Conservation (phyloP, 129 eudicot genomes). For the Artemisia tridentata region DNA sequence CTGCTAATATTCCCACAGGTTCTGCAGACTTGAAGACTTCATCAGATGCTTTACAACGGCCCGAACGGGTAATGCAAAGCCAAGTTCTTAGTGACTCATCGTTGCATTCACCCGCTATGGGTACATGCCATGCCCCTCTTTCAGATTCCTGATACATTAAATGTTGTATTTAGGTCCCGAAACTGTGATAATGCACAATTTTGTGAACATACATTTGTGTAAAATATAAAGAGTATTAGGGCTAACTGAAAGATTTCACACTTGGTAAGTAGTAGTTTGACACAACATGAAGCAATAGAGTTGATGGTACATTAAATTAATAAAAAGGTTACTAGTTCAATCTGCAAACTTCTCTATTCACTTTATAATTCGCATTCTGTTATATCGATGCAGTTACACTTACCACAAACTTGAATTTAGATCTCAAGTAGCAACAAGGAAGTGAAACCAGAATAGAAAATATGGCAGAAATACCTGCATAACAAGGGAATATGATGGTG, state of each 20-base stretch:
- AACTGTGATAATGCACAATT: not conserved
- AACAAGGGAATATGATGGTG: too few relatives aligned
- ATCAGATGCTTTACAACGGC: slow-evolving; percentile 25
- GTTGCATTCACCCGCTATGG: slow-evolving; percentile 47
- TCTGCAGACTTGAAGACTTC: slow-evolving; percentile 6
- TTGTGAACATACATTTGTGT: not conserved
- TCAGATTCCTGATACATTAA: slow-evolving; percentile 52
- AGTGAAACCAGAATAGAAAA: too few relatives aligned
- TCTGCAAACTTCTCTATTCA: too few relatives aligned
- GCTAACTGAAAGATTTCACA: not conserved
- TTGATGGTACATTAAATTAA: too few relatives aligned
- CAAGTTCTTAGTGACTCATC: slow-evolving; percentile 66
- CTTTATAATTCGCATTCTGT: too few relatives aligned
- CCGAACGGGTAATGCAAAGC: slow-evolving; percentile 66
- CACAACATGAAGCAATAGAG: too few relatives aligned
- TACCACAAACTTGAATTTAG: too few relatives aligned
- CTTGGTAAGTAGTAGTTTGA: too few relatives aligned
- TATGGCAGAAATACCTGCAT: too few relatives aligned
- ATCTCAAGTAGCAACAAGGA: not conserved
- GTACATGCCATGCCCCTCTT: slow-evolving; percentile 84
- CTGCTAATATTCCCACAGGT: slow-evolving; percentile 6
- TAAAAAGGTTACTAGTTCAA: too few relatives aligned
- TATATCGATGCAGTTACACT: too few relatives aligned
- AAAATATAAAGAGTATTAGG: not conserved
- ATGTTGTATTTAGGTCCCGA: not conserved